Percentiles rank a stretch among this genome's conserved stretches.
phyloP scores from a whole-genome alignment of 1,139 yeast genomes.

The Kurtzmaniella quercitrusa region DNA sequence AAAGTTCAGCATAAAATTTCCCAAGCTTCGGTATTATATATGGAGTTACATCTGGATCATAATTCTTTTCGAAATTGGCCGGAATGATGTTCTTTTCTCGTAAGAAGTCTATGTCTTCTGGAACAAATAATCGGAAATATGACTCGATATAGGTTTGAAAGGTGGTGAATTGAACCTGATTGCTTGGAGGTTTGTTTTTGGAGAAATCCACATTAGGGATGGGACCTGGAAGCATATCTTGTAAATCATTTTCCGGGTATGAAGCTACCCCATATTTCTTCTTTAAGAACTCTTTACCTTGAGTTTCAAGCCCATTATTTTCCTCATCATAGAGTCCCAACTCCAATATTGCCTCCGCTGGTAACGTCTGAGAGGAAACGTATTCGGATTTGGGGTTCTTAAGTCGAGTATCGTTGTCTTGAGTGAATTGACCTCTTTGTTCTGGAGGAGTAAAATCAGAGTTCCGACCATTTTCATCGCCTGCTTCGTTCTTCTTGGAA shows the following conservation, averaged over 20 bases:
- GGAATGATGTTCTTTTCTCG: constrained; percentile 57
- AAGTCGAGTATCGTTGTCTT: constrained; percentile 53
- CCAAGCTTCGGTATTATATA: constrained; percentile 83
- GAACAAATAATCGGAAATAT: constrained; percentile 69
- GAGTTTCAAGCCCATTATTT: constrained; percentile 48
- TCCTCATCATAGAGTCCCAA: constrained; percentile 67
- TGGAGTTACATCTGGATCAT: constrained; percentile 67
- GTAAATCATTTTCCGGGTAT: constrained; percentile 75
- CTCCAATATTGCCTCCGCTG: constrained; percentile 58
- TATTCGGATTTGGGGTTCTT: constrained; percentile 78
- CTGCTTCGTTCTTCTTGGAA: constrained; percentile 5
- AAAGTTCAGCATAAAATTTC: constrained; percentile 69
- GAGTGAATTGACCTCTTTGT: constrained; percentile 45
- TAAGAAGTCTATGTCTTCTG: constrained; percentile 76
- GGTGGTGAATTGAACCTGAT: constrained; percentile 89
- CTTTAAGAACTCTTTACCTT: constrained; percentile 70
- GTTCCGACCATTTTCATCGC: constrained; percentile 20
- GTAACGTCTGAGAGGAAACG: constrained; percentile 68
- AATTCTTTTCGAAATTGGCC: constrained; percentile 46
- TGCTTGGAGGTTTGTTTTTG: constrained; percentile 72
- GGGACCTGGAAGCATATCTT: constrained; percentile 76
- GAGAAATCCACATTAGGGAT: constrained; percentile 88
- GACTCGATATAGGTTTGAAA: constrained; percentile 84
- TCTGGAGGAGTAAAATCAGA: constrained; percentile 30
- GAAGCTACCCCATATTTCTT: constrained; percentile 84